phyloP scores from a whole-genome alignment of 2,329 filamentous ascomycete genomes.

The Alternaria alternata region DNA sequence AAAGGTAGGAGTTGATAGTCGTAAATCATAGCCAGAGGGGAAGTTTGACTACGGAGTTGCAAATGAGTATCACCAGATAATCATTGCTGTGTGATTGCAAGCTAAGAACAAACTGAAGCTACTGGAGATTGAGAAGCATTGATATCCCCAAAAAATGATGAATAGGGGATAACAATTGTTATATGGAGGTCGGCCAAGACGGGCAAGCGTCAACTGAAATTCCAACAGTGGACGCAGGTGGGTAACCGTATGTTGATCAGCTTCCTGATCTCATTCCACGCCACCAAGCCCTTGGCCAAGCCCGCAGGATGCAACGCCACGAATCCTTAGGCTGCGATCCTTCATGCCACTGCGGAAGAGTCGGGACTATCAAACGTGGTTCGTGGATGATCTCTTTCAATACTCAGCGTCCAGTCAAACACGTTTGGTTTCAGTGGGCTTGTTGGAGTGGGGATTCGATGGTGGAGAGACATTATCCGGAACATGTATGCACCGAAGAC shows the following conservation, averaged over 20 bases:
- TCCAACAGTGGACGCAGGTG: neutral
- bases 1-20: neutral
- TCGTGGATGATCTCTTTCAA: conserved; percentile 3
- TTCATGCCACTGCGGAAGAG: neutral
- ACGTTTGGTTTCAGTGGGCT: neutral
- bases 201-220: neutral
- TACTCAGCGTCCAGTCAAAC: neutral
- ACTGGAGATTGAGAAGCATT: neutral
- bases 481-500: neutral
- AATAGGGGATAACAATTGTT: neutral
- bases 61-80: neutral
- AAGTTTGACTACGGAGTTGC: neutral
- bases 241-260: neutral
- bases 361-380: conserved; percentile 4
- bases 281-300: neutral
- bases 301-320: conserved; percentile 1
- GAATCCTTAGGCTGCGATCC: neutral
- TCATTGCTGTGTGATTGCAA: neutral
- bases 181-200: neutral
- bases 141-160: neutral
- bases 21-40: neutral
- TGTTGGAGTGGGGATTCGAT: neutral
- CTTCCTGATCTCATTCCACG: neutral
- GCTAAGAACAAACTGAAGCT: neutral
- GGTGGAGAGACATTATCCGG: neutral